Base-by-base conservation (phyloP, 192 early-diverging fungal species). In the Backusella parvicylindrica region DNA sequence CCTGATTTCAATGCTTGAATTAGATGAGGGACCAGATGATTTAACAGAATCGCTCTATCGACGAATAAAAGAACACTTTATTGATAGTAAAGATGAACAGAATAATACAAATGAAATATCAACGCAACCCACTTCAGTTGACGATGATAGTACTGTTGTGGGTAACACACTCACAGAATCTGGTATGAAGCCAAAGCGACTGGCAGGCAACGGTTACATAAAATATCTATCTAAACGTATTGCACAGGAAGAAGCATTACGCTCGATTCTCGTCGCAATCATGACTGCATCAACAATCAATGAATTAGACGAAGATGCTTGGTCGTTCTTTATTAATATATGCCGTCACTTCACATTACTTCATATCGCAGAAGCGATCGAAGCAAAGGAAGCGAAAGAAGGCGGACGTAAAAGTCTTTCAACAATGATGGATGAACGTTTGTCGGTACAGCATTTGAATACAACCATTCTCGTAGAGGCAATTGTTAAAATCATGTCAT, bases 301-400 rank as follows among this genome's bases (percentile, higher is more conserved):
- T 13, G 85, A 87, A 18, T 73, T 94, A 7, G 79, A 84, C 32
- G 89, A 87, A 0, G 85, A 91, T 65, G 90, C 92, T 0, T 87
- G 84, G 86, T 72, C 82, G 1, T 84, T 92, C 68, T 83, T 95
- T 33, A 82, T 89, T 43, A 82, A 89, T 65, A 63, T 94, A 18
- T 88, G 90, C 53, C 82, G 87, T 23, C 92, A 96, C 74, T 94
- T 96, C 86, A 89, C 91, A 8, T 69, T 95, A 23, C 80, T 96
- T 35, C 83, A 89, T 72, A 83, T 94, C 21, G 87, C 86, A 21
- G 95, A 96, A 68, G 83, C 86, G 0, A 69, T 92, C 21, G 87
- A 92, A 40, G 76, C 74, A 18, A 87, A 84, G 76, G 53, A 60
- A 47, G 43, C 43, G 6, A 47, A 47, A 47, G 84, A 83, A 49